These are phyloP conservation scores for Wickerhamomyces sp. DNA, from an alignment of 1,139 yeast species.

Conservation along the genomic window DNA sequence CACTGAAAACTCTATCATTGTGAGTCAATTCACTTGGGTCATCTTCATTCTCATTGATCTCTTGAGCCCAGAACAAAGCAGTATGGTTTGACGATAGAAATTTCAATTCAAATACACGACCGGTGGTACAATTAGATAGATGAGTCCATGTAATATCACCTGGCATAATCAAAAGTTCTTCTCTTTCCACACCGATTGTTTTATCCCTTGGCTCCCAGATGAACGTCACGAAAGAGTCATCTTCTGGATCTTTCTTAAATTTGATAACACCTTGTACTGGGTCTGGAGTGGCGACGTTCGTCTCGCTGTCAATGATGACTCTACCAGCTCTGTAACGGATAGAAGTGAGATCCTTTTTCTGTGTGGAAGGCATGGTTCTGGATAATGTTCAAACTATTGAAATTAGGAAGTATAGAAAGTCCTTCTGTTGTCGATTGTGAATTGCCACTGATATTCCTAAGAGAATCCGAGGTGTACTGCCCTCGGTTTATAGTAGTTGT, in stretches of 20 bases:
- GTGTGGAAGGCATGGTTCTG: too few species aligned
- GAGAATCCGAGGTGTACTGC: too few species aligned
- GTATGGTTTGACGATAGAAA: conserved; percentile 82
- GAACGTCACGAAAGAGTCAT: conserved; percentile 47
- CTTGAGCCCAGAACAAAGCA: conserved; percentile 89
- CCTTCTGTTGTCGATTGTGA: too few species aligned
- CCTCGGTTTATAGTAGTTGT: too few species aligned
- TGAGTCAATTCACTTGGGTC: conserved; percentile 48
- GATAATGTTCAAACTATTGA: too few species aligned
- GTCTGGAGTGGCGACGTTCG: conserved; percentile 68
- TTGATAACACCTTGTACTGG: conserved; percentile 72
- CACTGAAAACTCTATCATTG: conserved; percentile 52
- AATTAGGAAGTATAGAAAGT: too few species aligned
- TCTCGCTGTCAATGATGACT: conserved; percentile 66
- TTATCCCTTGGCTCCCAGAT: conserved; percentile 55
- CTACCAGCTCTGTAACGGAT: conserved; percentile 80
- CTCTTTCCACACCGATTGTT: conserved; percentile 38
- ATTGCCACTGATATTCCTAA: neutral
- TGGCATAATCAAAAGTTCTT: conserved; percentile 78
- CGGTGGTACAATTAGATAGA: conserved; percentile 68
- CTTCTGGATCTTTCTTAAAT: conserved; percentile 48
- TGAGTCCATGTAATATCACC: conserved; percentile 88
- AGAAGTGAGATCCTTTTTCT: neutral
- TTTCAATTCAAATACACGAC: conserved; percentile 79
- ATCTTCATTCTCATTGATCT: conserved; percentile 61